These are phyloP conservation scores for Cardamine chenopodiifolia DNA, from an alignment of 345 rosid genomes.

Conservation along the genomic window DNA sequence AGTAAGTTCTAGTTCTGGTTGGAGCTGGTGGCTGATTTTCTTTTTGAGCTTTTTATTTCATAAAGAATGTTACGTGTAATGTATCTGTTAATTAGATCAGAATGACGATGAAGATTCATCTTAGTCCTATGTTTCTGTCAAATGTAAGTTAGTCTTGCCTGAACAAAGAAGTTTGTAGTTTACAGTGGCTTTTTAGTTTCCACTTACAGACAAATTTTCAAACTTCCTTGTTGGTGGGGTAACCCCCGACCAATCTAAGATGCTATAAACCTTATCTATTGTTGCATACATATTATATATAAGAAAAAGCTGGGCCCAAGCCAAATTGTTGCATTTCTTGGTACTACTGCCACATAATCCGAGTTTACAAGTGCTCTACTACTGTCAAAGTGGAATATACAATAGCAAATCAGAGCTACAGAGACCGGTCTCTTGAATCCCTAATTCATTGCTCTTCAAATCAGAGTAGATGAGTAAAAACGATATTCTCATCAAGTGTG, in stretches of 20 bases:
- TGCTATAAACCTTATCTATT: neutral
- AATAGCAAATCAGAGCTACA: constrained; percentile 34
- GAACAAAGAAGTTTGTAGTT: too few species aligned
- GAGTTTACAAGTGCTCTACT: constrained; percentile 21
- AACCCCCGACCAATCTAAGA: neutral
- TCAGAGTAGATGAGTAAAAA: neutral
- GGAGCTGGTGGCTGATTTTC: too few species aligned
- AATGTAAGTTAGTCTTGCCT: too few species aligned
- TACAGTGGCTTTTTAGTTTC: too few species aligned
- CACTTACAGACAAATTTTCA: too few species aligned
- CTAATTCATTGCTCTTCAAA: constrained; percentile 25
- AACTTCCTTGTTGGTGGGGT: neutral
- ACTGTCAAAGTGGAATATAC: constrained; percentile 39
- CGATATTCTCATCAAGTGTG: constrained; percentile 46
- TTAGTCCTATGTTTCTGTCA: too few species aligned
- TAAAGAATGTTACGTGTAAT: too few species aligned
- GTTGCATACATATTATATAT: neutral
- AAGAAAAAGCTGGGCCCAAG: neutral
- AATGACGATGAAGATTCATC: too few species aligned
- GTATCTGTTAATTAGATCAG: too few species aligned
- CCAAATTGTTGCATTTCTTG: constrained; percentile 20
- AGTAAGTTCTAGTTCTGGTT: neutral
- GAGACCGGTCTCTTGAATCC: constrained; percentile 11
- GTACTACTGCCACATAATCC: neutral
- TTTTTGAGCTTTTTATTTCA: too few species aligned